phyloP scores from a whole-genome alignment of 495 filamentous ascomycete genomes.

The Platismatia glauca region DNA sequence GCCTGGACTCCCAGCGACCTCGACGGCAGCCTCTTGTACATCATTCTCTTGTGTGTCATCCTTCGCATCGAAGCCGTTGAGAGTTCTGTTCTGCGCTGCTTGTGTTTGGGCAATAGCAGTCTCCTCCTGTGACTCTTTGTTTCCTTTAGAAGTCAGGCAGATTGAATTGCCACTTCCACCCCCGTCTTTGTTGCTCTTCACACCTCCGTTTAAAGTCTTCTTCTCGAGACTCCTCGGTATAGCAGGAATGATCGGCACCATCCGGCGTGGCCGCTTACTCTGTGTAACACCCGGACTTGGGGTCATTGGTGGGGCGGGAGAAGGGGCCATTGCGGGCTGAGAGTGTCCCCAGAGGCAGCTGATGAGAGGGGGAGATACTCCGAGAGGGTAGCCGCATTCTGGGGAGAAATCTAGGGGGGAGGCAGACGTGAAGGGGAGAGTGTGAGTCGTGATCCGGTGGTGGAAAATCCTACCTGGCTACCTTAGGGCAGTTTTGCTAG shows the following conservation, averaged over 20 bases:
- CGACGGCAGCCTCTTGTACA: background rate
- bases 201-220: background rate
- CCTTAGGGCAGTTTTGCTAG: background rate
- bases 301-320: constrained; percentile 11
- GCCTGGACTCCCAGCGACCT: background rate
- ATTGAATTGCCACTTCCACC: background rate
- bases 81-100: background rate
- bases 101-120: constrained; percentile 2
- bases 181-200: background rate
- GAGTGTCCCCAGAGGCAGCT: background rate
- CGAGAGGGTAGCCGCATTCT: constrained; percentile 12
- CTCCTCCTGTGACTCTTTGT: background rate
- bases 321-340: constrained; percentile 12
- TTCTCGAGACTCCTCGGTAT: constrained; percentile 22
- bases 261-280: constrained; percentile 8
- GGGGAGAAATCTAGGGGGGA: background rate
- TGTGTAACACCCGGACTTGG: constrained; percentile 2
- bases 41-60: background rate
- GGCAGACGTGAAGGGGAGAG: background rate
- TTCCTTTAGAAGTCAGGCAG: background rate
- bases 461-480: no score
- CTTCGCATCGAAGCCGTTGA: background rate
- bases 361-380: constrained; percentile 4
- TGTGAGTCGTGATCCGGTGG: background rate
- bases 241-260: constrained; percentile 18